Evolutionary conservation across 2,329 filamentous ascomycete species (phyloP), one percentile per base, ranked within the genome.

Genomic region (Pseudogymnoascus sp.): DNA sequence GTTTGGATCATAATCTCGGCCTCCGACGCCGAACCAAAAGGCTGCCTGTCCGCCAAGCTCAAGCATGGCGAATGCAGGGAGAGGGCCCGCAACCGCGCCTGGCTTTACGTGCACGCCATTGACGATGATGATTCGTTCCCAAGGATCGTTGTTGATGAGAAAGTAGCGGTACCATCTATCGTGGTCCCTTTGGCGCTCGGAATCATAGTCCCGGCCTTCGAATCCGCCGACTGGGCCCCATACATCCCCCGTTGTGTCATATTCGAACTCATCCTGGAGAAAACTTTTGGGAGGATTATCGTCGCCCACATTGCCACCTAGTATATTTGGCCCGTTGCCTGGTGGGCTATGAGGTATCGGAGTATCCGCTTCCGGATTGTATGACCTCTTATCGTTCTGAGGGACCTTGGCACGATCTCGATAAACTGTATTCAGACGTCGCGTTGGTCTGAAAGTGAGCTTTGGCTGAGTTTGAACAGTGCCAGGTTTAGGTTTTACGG

Each of bases 71-170:
- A 72, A 72, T 12, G 38, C 35, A 10, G 70, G 70, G 14, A 72
- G 55, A 3, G 71, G 71, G 1, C 71, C 71, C 11, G 70, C 71
- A 60, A 71, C 64, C 5, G 64, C 62, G 3, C 69, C 69, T 58
- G 65, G 67, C 41, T 60, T 66, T 1, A 72, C 61, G 38, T 69
- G 66, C 11, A 64, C 31, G 5, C 70, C 70, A 49, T 72, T 72
- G 43, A 72, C 63, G 4, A 67, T 60, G 2, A 72, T 26, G 3
- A 61, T 66, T 6, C 66, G 66, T 7, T 67, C 66, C 16, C 68
- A 66, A 0, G 70, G 62, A 19, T 72, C 39, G 16, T 19, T 61
- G 8, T 61, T 72, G 4, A 69, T 67, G 11, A 68, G 63, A 41
- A 71, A 72, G 59, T 72, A 72, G 16, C 59, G 59, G 3, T 59